These are phyloP conservation scores for Leucaena leucocephala DNA, from an alignment of 306 rosid genomes.

Conservation along the genomic window DNA sequence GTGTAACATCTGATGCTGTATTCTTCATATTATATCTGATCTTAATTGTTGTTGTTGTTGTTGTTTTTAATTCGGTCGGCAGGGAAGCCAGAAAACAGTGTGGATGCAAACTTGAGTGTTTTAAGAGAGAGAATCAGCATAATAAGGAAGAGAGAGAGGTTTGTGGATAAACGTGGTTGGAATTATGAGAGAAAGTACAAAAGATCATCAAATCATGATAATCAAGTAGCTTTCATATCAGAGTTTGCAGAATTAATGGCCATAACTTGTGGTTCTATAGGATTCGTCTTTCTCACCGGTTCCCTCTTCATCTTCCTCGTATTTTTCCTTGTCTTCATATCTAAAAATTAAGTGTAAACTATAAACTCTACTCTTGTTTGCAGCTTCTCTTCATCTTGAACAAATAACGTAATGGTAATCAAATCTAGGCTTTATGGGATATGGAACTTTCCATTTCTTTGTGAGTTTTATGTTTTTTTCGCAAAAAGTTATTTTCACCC, in stretches of 20 bases:
- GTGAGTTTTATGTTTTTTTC: too few relatives aligned
- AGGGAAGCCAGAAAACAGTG: constrained; percentile 50
- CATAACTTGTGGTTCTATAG: constrained; percentile 47
- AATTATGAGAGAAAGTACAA: constrained; percentile 18
- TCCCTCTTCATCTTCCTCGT: constrained; percentile 46
- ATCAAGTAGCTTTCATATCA: constrained; percentile 15
- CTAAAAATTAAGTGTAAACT: neutral
- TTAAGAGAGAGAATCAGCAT: constrained; percentile 45
- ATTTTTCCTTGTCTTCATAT: constrained; percentile 37
- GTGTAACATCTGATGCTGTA: neutral
- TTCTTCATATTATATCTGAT: neutral
- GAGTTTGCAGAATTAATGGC: constrained; percentile 42
- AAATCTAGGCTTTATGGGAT: too few relatives aligned
- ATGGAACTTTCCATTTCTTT: too few relatives aligned
- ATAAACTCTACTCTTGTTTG: too few relatives aligned
- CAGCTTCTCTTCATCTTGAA: too few relatives aligned
- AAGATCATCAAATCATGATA: constrained; percentile 6
- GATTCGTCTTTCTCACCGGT: constrained; percentile 54
- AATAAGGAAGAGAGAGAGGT: constrained; percentile 43
- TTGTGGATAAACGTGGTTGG: constrained; percentile 39
- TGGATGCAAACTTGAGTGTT: constrained; percentile 56
- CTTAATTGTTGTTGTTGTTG: neutral
- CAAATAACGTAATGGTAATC: too few relatives aligned
- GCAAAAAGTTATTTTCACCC: too few relatives aligned
- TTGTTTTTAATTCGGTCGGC: neutral